phyloP scores from a whole-genome alignment of 2,329 filamentous ascomycete species.

The Aspergillus phoenicis region DNA sequence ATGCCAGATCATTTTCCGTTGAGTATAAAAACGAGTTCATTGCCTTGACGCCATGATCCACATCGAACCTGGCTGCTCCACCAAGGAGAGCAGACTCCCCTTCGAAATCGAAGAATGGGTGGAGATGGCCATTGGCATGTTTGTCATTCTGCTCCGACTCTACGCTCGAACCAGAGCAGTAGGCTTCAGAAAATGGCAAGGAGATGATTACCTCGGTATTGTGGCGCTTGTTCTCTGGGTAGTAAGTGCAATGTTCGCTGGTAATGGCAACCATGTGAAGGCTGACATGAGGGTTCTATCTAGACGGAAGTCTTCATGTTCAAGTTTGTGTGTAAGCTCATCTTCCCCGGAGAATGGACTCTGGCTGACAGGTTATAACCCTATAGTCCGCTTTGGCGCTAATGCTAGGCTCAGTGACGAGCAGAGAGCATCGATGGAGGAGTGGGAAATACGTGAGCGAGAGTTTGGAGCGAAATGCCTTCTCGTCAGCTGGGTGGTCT shows the following conservation, averaged over 20 bases:
- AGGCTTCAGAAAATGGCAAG: slow-evolving; percentile 45
- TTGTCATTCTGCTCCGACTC: slow-evolving; percentile 44
- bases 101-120: slow-evolving; percentile 50
- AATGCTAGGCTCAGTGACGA: slow-evolving; percentile 42
- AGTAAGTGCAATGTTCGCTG: slow-evolving; percentile 19
- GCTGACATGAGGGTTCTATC: slow-evolving; percentile 13
- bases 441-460: slow-evolving; percentile 31
- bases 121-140: slow-evolving; percentile 46
- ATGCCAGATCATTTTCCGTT: no score
- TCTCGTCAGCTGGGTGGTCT: slow-evolving; percentile 46
- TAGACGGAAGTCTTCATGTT: slow-evolving; percentile 20
- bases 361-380: not conserved
- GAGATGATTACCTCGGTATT: slow-evolving; percentile 49
- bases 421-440: slow-evolving; percentile 33
- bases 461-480: slow-evolving; percentile 39
- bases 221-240: slow-evolving; percentile 44
- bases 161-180: slow-evolving; percentile 44
- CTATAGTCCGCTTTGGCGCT: slow-evolving; percentile 41
- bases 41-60: slow-evolving; percentile 5
- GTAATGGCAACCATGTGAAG: not conserved
- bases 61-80: not conserved
- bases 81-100: slow-evolving; percentile 30
- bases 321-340: slow-evolving; percentile 25
- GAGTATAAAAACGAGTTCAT: no score
- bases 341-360: not conserved